Conservation (phyloP, 768 basidiomycete species). For the Sarcodon sp. region DNA sequence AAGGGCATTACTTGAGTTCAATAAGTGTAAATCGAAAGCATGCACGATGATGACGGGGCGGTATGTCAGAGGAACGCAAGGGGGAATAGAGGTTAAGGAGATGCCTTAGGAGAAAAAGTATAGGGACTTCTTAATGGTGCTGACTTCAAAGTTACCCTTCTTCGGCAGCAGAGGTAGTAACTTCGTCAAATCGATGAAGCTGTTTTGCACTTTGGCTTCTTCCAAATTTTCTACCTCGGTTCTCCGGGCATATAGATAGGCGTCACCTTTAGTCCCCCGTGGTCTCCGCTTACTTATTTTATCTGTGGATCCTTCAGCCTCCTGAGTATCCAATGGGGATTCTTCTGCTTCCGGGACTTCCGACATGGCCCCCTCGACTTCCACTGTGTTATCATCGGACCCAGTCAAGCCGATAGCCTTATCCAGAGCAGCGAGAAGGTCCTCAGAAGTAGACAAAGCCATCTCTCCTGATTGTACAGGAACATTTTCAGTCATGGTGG, state of each 20-base stretch:
- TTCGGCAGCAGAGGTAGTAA: conserved; percentile 71
- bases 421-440: conserved; percentile 9
- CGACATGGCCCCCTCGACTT: conserved; percentile 9
- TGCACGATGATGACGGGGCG: no score
- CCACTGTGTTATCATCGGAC: conserved; percentile 10
- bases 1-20: no score
- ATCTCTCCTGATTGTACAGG: conserved; percentile 7
- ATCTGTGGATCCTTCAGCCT: conserved; percentile 10
- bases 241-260: neutral
- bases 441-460: conserved; percentile 6
- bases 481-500: neutral
- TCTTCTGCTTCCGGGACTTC: conserved; percentile 2
- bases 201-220: conserved; percentile 19
- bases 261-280: conserved; percentile 3
- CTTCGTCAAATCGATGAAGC: conserved; percentile 65
- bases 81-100: neutral
- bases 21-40: no score
- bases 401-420: conserved; percentile 7
- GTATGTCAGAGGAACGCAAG: neutral
- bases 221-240: neutral
- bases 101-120: conserved; percentile 85
- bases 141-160: conserved; percentile 81
- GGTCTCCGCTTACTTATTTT: conserved; percentile 11
- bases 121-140: conserved; percentile 62
- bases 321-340: conserved; percentile 6